phyloP scores from a whole-genome alignment of 2,329 filamentous ascomycete species.

The Coniosporium tulheliwenetii region DNA sequence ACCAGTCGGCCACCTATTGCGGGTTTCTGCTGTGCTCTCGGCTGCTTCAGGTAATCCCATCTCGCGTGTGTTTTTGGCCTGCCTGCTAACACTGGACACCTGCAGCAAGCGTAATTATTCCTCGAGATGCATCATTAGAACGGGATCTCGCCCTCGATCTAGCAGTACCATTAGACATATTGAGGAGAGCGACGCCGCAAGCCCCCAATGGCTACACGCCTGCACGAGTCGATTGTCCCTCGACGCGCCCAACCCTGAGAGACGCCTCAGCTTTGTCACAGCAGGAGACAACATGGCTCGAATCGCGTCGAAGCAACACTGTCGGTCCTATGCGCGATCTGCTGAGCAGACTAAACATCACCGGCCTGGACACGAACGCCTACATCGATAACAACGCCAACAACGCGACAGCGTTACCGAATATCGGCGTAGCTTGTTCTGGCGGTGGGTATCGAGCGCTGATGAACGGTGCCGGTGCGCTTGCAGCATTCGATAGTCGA shows the following conservation, averaged over 20 bases:
- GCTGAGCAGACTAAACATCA: constrained; percentile 55
- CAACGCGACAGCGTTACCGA: constrained; percentile 44
- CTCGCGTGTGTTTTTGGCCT: neutral
- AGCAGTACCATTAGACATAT: neutral
- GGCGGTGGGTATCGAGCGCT: constrained; percentile 81
- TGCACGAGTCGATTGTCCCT: constrained; percentile 50
- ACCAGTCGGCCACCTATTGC: neutral
- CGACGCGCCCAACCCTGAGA: constrained; percentile 52
- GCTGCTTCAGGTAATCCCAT: neutral
- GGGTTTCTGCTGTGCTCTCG: neutral
- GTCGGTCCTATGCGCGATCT: constrained; percentile 60
- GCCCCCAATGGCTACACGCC: constrained; percentile 60
- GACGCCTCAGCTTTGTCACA: constrained; percentile 45
- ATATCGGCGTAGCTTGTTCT: constrained; percentile 62
- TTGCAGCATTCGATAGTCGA: constrained; percentile 65
- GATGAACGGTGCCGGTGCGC: constrained; percentile 64
- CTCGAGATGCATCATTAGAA: neutral
- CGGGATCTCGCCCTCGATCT: neutral
- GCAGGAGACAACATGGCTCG: constrained; percentile 60
- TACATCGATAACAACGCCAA: constrained; percentile 50
- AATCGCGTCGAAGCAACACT: constrained; percentile 55
- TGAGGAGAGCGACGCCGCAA: constrained; percentile 32
- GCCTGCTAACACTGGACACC: neutral
- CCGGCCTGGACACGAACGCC: constrained; percentile 56
- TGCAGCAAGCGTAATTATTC: neutral